A percentile compares a stretch with the other conserved stretches of the same genome.
These are phyloP conservation scores for Cadophora malorum DNA, from an alignment of 2,329 filamentous ascomycete genomes.

Conservation along the genomic window DNA sequence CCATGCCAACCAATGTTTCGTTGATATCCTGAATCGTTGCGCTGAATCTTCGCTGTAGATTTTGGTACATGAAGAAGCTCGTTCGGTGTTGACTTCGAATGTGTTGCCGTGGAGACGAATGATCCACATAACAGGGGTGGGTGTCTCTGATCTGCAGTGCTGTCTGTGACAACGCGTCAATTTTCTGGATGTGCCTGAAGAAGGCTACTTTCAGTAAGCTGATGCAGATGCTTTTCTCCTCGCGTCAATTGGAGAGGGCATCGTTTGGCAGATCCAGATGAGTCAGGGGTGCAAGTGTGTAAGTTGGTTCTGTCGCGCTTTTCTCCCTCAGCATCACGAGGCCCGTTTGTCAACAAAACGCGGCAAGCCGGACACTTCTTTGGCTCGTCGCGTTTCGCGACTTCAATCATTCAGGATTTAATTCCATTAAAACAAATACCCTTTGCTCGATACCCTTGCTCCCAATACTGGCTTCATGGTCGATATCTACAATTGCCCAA, in stretches of 20 bases:
- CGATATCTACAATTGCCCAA: background rate
- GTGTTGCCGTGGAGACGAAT: background rate
- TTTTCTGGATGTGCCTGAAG: background rate
- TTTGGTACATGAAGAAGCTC: conserved; percentile 40
- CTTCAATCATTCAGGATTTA: background rate
- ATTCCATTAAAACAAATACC: background rate
- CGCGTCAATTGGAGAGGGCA: background rate
- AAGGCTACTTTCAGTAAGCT: no score
- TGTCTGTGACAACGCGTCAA: background rate
- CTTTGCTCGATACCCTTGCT: background rate
- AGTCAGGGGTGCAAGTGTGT: background rate
- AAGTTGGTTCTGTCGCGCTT: background rate
- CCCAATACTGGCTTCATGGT: background rate
- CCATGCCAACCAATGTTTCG: conserved; percentile 49
- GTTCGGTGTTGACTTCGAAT: conserved; percentile 20
- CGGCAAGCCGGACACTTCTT: background rate
- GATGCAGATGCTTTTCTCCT: background rate
- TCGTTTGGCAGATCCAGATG: background rate
- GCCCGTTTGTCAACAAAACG: background rate
- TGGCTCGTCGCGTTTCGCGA: background rate
- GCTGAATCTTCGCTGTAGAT: conserved; percentile 39
- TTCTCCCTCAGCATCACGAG: conserved; percentile 6
- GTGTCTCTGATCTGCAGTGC: background rate
- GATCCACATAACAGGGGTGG: conserved; percentile 18
- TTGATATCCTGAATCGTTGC: conserved; percentile 39